phyloP scores from a whole-genome alignment of 768 basidiomycete species.

The Gloeopeniophorella convolvens region DNA sequence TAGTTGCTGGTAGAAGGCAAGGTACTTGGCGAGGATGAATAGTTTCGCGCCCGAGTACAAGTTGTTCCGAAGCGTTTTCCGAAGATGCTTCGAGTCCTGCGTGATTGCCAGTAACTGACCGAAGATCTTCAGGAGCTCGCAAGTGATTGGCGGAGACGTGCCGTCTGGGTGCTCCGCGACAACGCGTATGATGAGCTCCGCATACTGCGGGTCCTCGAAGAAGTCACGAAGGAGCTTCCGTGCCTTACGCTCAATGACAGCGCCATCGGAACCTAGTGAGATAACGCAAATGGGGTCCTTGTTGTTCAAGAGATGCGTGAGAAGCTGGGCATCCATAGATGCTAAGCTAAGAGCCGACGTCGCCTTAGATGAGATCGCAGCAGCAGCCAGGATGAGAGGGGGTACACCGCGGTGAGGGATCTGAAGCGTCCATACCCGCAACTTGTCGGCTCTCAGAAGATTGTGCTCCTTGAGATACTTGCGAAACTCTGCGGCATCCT shows the following conservation, averaged over 20 bases:
- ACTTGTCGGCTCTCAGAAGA: not conserved
- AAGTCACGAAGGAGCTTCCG: not conserved
- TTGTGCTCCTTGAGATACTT: not conserved
- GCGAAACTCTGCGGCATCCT: not conserved
- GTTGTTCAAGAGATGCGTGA: not conserved
- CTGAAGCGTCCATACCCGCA: not conserved
- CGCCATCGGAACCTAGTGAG: not conserved
- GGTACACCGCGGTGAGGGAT: not conserved
- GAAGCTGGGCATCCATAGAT: not conserved
- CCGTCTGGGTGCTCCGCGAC: not conserved
- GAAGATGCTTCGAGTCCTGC: not conserved
- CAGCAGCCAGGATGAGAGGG: not conserved
- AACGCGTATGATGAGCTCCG: not conserved
- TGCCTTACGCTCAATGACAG: not conserved
- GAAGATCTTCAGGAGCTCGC: not conserved
- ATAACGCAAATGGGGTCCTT: not conserved
- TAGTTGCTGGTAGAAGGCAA: not conserved
- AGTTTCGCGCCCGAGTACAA: not conserved
- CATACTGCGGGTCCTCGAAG: not conserved
- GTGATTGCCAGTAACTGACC: not conserved
- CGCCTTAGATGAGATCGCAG: not conserved
- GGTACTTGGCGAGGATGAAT: not conserved
- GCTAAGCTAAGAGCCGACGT: not conserved
- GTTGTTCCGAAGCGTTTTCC: not conserved
- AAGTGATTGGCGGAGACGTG: not conserved